Conservation (phyloP, 1,139 yeast species). For the Yamadazyma oceani region DNA sequence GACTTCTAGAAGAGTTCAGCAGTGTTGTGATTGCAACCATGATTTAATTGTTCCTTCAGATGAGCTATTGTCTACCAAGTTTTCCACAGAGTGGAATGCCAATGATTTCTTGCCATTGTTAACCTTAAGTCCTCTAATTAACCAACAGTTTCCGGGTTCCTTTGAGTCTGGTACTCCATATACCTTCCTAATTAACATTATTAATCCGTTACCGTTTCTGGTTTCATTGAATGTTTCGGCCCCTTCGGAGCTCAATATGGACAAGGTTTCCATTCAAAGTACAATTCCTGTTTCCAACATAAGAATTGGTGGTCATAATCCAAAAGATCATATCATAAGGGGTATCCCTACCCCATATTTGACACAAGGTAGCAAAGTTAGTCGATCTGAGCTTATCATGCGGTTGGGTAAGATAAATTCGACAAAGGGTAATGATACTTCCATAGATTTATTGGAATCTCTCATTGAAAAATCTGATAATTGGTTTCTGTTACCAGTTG, state of each 20-base stretch:
- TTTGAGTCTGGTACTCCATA: slow-evolving; percentile 13
- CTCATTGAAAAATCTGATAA: slow-evolving; percentile 28
- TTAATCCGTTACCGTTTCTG: slow-evolving; percentile 29
- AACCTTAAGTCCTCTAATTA: slow-evolving; percentile 12
- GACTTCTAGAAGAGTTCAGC: slow-evolving; percentile 23
- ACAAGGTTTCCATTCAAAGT: slow-evolving; percentile 12
- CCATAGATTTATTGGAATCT: slow-evolving; percentile 19
- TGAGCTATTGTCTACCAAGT: slow-evolving; percentile 31
- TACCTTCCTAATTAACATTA: slow-evolving; percentile 26
- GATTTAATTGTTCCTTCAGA: slow-evolving; percentile 26
- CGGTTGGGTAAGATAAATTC: slow-evolving; percentile 23
- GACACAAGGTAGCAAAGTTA: slow-evolving; percentile 27
- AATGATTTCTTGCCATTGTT: slow-evolving; percentile 34
- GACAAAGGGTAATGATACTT: slow-evolving; percentile 15
- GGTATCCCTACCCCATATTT: slow-evolving; percentile 35
- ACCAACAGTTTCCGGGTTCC: slow-evolving; percentile 9
- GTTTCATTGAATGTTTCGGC: slow-evolving; percentile 15
- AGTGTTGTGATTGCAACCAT: slow-evolving; percentile 32
- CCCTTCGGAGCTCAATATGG: slow-evolving; percentile 9
- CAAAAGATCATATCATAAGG: slow-evolving; percentile 14
- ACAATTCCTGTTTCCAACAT: slow-evolving; percentile 29
- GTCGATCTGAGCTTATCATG: slow-evolving; percentile 33
- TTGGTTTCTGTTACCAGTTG: slow-evolving; percentile 40
- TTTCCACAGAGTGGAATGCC: slow-evolving; percentile 32
- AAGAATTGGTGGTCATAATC: slow-evolving; percentile 16